Evolutionary conservation across 2,329 filamentous ascomycete genomes (phyloP).

Genomic region (Fusarium caatingaense): DNA sequence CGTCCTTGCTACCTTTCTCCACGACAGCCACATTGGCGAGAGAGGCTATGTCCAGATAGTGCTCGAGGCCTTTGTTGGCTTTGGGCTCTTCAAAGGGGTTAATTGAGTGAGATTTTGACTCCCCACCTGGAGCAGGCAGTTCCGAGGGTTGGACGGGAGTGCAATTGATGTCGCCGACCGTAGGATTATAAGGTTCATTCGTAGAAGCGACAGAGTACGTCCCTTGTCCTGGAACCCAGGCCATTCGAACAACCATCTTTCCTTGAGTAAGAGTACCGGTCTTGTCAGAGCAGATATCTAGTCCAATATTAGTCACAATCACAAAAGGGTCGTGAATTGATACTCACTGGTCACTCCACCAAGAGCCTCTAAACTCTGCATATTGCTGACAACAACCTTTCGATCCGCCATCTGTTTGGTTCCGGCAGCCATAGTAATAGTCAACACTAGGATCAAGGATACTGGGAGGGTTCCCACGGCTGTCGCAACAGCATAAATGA

Average conservation of each 20-base stretch:
- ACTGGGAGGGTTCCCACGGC: slow-evolving; percentile 59
- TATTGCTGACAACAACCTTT: slow-evolving; percentile 61
- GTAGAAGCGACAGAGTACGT: slow-evolving; percentile 46
- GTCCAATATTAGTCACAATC: background rate
- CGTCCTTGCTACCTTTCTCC: slow-evolving; percentile 52
- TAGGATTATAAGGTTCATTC: slow-evolving; percentile 47
- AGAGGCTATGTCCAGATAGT: slow-evolving; percentile 71
- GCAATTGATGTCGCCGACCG: slow-evolving; percentile 35
- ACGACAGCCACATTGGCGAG: slow-evolving; percentile 74
- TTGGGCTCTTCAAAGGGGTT: slow-evolving; percentile 51
- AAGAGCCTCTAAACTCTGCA: slow-evolving; percentile 55
- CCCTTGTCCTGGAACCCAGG: slow-evolving; percentile 48
- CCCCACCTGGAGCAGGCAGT: slow-evolving; percentile 27
- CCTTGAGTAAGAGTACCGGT: slow-evolving; percentile 52
- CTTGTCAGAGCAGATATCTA: slow-evolving; percentile 51
- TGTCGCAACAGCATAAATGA: slow-evolving; percentile 56
- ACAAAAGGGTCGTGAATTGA: background rate
- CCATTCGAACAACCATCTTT: slow-evolving; percentile 49
- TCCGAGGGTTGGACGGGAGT: slow-evolving; percentile 30
- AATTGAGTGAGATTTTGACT: slow-evolving; percentile 46
- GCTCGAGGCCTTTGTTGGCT: slow-evolving; percentile 59
- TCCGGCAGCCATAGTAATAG: slow-evolving; percentile 67
- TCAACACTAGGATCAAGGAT: slow-evolving; percentile 62
- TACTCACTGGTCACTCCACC: slow-evolving; percentile 61
- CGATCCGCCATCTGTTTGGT: slow-evolving; percentile 62